Evolutionary conservation across 2,329 filamentous ascomycete species (phyloP).

Genomic region (Talaromyces amestolkiae): DNA sequence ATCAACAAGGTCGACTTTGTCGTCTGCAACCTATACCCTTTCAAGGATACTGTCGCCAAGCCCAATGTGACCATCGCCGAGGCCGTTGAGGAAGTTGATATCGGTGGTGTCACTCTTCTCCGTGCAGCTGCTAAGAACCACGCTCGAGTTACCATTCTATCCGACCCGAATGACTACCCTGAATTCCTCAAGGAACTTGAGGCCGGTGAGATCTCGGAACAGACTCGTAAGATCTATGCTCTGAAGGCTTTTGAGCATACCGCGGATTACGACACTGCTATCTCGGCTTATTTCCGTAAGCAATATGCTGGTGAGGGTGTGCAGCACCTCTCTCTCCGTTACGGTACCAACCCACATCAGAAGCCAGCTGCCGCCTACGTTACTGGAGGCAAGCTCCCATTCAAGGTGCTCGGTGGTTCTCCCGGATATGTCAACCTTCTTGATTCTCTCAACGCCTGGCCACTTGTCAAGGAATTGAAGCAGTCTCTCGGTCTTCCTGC

Average conservation of each 20-base stretch:
- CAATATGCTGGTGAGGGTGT: constrained; percentile 84
- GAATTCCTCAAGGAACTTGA: constrained; percentile 90
- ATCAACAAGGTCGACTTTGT: constrained; percentile 95
- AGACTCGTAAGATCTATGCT: constrained; percentile 82
- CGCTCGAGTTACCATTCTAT: constrained; percentile 89
- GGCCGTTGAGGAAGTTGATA: constrained; percentile 98
- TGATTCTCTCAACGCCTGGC: constrained; percentile 95
- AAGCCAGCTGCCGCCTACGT: constrained; percentile 89
- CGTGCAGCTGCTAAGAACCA: constrained; percentile 98
- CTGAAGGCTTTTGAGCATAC: constrained; percentile 99
- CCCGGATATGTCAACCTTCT: constrained; percentile 98
- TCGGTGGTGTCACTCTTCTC: constrained; percentile 93
- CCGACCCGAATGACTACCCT: constrained; percentile 88
- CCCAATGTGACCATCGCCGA: constrained; percentile 95
- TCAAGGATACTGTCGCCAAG: constrained; percentile 97
- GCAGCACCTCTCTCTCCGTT: constrained; percentile 82
- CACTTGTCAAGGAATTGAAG: constrained; percentile 93
- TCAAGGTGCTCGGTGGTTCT: constrained; percentile 85
- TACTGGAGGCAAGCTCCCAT: constrained; percentile 72
- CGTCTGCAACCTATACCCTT: constrained; percentile 98
- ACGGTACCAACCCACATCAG: constrained; percentile 97
- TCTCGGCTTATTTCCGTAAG: constrained; percentile 96
- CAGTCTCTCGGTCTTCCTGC: constrained; percentile 81
- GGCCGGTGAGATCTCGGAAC: constrained; percentile 77
- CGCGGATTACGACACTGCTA: constrained; percentile 91